Evolutionary conservation across 225 moss, liverwort and hornwort genomes (phyloP).

Genomic region (Straminergon stramineum): DNA sequence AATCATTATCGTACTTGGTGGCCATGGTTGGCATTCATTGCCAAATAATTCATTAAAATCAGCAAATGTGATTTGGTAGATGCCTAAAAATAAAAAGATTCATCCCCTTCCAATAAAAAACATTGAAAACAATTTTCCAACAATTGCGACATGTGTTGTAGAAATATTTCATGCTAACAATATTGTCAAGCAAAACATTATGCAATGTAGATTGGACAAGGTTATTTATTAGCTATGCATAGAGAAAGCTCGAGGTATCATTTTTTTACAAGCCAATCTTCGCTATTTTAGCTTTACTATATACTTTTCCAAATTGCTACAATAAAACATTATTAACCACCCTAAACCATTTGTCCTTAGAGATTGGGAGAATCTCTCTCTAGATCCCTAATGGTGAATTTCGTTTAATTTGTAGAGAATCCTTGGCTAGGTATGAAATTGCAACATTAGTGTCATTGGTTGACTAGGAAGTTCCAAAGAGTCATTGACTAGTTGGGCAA

Average conservation of each 20-base stretch:
- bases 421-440: accelerated
- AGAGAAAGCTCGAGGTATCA: neutral
- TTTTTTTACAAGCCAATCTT: neutral
- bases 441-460: neutral
- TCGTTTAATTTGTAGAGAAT: accelerated
- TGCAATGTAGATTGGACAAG: neutral
- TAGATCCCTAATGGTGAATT: accelerated
- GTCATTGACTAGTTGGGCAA: no score
- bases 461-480: no score
- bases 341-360: accelerated
- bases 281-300: no score
- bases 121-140: accelerated
- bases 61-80: accelerated
- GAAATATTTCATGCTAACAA: neutral
- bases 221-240: neutral
- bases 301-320: no score
- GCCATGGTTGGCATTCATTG: accelerated
- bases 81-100: neutral
- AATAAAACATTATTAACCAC: neutral
- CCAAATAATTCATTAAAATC: no score
- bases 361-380: accelerated
- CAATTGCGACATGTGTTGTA: accelerated
- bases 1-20: accelerated
- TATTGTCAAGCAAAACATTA: neutral
- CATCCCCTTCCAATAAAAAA: accelerated